Evolutionary conservation across 2,329 filamentous ascomycete species (phyloP).

Genomic region (Mariannaea sp.): DNA sequence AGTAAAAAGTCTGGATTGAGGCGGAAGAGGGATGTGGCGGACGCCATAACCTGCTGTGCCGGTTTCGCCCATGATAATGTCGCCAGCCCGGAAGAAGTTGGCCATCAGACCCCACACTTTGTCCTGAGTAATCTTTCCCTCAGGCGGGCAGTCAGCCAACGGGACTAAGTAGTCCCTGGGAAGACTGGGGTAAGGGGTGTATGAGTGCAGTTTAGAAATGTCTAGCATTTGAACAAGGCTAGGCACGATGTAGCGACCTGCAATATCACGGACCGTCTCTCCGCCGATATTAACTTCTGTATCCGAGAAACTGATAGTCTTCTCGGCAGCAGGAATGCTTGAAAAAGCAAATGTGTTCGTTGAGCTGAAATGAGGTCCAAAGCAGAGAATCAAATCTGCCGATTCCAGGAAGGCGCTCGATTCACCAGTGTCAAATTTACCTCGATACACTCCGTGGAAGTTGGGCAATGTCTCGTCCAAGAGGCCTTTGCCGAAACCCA

Average conservation of each 20-base stretch:
- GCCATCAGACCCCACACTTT: conserved; percentile 54
- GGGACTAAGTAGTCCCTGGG: conserved; percentile 31
- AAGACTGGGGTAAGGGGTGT: conserved; percentile 37
- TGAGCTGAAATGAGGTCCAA: conserved; percentile 51
- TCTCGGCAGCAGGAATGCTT: conserved; percentile 42
- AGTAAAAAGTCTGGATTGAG: conserved; percentile 52
- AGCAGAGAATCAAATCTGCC: conserved; percentile 51
- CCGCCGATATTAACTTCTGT: conserved; percentile 40
- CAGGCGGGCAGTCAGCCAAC: conserved; percentile 20
- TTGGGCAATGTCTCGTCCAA: conserved; percentile 54
- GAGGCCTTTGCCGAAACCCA: conserved; percentile 55
- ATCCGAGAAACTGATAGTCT: conserved; percentile 42
- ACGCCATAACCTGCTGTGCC: conserved; percentile 62
- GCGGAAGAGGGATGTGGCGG: conserved; percentile 55
- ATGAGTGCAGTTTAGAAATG: conserved; percentile 27
- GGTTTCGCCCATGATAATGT: conserved; percentile 62
- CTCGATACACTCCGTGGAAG: conserved; percentile 55
- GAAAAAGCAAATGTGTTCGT: conserved; percentile 51
- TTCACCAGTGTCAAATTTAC: conserved; percentile 42
- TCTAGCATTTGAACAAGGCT: conserved; percentile 33
- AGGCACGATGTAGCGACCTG: conserved; percentile 27
- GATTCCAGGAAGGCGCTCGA: conserved; percentile 45
- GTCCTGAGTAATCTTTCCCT: conserved; percentile 52
- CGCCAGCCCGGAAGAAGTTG: conserved; percentile 54
- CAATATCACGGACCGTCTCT: conserved; percentile 40